Conservation (phyloP, 2,329 filamentous ascomycete species). For the Aspergillus sp. region DNA sequence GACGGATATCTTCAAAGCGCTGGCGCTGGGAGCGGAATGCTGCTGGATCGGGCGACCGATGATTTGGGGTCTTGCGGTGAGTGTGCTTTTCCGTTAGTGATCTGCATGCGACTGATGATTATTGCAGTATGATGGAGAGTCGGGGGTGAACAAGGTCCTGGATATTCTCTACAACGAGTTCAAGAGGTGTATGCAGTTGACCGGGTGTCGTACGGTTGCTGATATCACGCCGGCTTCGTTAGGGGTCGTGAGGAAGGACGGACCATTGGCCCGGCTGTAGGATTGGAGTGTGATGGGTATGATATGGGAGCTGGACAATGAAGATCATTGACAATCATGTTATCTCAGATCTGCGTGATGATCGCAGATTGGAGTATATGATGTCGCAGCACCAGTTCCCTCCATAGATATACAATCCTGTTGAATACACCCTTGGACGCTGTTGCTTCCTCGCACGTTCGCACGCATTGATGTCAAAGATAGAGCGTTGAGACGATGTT, state of each 20-base stretch:
- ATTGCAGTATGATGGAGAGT: constrained; percentile 28
- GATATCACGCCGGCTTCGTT: constrained; percentile 23
- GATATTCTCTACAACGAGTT: constrained; percentile 33
- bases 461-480: no score
- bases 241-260: constrained; percentile 20
- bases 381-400: no score
- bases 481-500: neutral
- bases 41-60: constrained; percentile 33
- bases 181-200: constrained; percentile 29
- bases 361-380: no score
- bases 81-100: constrained; percentile 4
- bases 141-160: constrained; percentile 31
- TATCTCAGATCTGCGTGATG: no score
- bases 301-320: neutral
- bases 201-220: constrained; percentile 24
- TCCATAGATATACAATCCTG: no score
- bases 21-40: constrained; percentile 34
- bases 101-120: constrained; percentile 7
- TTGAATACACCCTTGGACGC: no score
- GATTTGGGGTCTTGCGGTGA: constrained; percentile 37
- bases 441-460: no score
- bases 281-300: neutral
- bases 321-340: neutral
- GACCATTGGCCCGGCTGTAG: constrained; percentile 20
- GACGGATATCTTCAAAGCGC: constrained; percentile 36